Conservation (phyloP, 805 yeast genomes). For the Jamesozyma jinghongensis region DNA sequence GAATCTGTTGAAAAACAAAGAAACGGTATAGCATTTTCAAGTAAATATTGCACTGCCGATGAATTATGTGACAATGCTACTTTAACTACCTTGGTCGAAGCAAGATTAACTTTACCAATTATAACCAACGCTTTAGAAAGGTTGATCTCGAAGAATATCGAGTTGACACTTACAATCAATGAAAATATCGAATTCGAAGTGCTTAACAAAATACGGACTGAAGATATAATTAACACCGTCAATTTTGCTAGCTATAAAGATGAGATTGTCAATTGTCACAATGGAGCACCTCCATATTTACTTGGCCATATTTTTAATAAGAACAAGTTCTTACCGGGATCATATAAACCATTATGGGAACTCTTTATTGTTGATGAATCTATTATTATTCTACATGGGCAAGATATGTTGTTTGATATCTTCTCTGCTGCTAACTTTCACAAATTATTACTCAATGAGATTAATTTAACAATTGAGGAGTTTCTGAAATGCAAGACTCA, state of each 20-base stretch:
- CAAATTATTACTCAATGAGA: conserved; percentile 14
- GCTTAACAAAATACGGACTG: conserved; percentile 11
- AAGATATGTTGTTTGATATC: conserved; percentile 24
- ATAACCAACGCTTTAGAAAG: conserved; percentile 16
- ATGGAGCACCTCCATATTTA: conserved; percentile 23
- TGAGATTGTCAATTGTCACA: conserved; percentile 20
- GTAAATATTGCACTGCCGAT: conserved; percentile 13
- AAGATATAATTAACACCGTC: conserved; percentile 20
- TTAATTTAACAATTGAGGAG: conserved; percentile 6
- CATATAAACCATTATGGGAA: conserved; percentile 21
- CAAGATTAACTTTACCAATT: conserved; percentile 11
- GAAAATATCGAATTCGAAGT: conserved; percentile 18
- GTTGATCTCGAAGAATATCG: conserved; percentile 17
- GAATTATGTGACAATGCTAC: conserved; percentile 23
- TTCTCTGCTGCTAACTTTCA: conserved; percentile 27
- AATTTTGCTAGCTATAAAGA: conserved; percentile 20
- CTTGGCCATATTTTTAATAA: conserved; percentile 23
- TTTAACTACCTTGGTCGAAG: conserved; percentile 13
- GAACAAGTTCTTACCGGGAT: conserved; percentile 15
- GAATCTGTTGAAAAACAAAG: conserved; percentile 18
- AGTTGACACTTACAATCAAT: conserved; percentile 19
- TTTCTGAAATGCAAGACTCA: neutral
- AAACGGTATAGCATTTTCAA: conserved; percentile 24
- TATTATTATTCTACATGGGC: conserved; percentile 24
- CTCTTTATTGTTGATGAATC: conserved; percentile 22